Evolutionary conservation across 176 grass and related monocot species (phyloP).

Genomic region (Oryza officinalis): DNA sequence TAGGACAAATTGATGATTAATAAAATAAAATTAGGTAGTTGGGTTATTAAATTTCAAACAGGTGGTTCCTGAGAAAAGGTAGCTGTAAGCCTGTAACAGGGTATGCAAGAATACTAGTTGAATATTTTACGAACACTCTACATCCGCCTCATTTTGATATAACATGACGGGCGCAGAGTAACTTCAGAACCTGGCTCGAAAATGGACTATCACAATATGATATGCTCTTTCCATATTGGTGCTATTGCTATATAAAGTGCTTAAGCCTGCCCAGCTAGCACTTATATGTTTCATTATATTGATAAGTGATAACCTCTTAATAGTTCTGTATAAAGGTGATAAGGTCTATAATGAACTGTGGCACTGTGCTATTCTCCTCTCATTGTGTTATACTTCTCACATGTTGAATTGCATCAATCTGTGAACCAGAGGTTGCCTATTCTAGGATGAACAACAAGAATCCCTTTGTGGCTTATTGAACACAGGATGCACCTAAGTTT

Average conservation of each 20-base stretch:
- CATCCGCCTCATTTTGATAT: neutral
- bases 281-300: neutral
- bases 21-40: neutral
- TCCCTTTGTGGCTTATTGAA: conserved; percentile 9
- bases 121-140: neutral
- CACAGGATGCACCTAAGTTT: neutral
- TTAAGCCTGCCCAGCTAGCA: neutral
- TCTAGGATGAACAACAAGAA: conserved; percentile 8
- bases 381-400: neutral
- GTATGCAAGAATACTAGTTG: neutral
- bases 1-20: neutral
- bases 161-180: neutral
- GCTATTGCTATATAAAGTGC: neutral
- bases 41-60: neutral
- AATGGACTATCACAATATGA: neutral
- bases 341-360: neutral
- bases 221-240: neutral
- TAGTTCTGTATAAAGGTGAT: neutral
- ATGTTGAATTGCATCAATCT: neutral
- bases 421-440: neutral
- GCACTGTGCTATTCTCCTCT: neutral
- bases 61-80: neutral
- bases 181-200: neutral
- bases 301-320: neutral
- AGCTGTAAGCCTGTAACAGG: neutral